A percentile compares a stretch with the other conserved stretches of the same genome.
phyloP scores from a whole-genome alignment of 2,329 filamentous ascomycete genomes.

The Trichoderma asperellum region DNA sequence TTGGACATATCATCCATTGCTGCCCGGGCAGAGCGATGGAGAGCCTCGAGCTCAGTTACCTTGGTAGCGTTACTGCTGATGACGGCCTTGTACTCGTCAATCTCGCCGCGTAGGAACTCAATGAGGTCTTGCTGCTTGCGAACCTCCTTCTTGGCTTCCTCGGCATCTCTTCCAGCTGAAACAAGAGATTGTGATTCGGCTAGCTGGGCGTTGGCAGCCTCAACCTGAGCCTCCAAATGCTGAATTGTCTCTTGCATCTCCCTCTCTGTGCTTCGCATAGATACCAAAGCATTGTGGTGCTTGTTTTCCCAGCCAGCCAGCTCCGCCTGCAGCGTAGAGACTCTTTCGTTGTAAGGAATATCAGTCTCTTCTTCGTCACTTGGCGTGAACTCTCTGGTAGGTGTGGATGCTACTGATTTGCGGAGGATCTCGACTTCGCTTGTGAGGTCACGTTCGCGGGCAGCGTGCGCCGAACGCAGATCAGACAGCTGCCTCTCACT shows the following conservation, averaged over 20 bases:
- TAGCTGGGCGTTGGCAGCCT: constrained; percentile 57
- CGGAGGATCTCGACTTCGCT: constrained; percentile 72
- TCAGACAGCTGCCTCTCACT: constrained; percentile 79
- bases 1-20: constrained; percentile 70
- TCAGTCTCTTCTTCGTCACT: constrained; percentile 40
- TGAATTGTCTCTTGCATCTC: constrained; percentile 72
- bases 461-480: constrained; percentile 72
- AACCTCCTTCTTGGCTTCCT: constrained; percentile 43
- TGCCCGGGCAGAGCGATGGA: constrained; percentile 66
- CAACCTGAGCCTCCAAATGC: constrained; percentile 68
- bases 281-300: constrained; percentile 71
- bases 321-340: constrained; percentile 71
- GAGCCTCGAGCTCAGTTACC: constrained; percentile 74
- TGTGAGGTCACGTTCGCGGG: constrained; percentile 74
- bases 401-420: constrained; percentile 49
- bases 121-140: constrained; percentile 64
- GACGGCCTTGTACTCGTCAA: constrained; percentile 78
- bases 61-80: constrained; percentile 70
- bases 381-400: constrained; percentile 35
- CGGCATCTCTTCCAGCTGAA: constrained; percentile 38
- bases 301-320: constrained; percentile 75
- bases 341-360: constrained; percentile 56
- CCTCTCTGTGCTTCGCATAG: constrained; percentile 72
- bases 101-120: constrained; percentile 68
- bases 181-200: constrained; percentile 48